Conservation (phyloP, 2,329 filamentous ascomycete genomes). For the Scorias spongiosa region DNA sequence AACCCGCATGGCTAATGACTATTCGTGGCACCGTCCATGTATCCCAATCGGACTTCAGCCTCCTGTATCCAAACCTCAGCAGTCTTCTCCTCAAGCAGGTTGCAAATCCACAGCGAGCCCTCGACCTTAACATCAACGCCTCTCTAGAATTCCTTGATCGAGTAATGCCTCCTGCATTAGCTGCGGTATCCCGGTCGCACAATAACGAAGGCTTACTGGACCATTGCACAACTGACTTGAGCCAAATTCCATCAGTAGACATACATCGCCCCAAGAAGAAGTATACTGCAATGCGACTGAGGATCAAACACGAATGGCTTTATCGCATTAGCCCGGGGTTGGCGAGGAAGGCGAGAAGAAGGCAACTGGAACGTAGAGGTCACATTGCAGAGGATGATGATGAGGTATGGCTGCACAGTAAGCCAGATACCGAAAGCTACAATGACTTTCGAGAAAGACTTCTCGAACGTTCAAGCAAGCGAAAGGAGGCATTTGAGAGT, state of each 20-base stretch:
- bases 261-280: constrained; percentile 40
- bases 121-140: constrained; percentile 48
- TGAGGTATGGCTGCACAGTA: constrained; percentile 41
- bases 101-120: constrained; percentile 45
- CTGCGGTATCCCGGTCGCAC: constrained; percentile 36
- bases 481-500: too few species aligned
- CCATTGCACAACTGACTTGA: constrained; percentile 17
- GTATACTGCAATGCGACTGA: constrained; percentile 42
- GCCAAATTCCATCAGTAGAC: constrained; percentile 33
- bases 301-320: constrained; percentile 43
- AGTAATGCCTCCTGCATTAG: constrained; percentile 34
- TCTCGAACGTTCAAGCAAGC: neutral
- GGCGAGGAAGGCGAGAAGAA: constrained; percentile 24
- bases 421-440: constrained; percentile 13
- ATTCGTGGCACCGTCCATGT: constrained; percentile 48
- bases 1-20: constrained; percentile 31
- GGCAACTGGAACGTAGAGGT: constrained; percentile 21
- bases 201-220: constrained; percentile 36
- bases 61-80: constrained; percentile 46
- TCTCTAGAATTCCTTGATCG: constrained; percentile 46
- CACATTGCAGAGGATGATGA: constrained; percentile 22
- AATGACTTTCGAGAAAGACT: neutral
- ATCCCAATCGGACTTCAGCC: constrained; percentile 50
- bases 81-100: constrained; percentile 46
- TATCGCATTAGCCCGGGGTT: constrained; percentile 33